Base-by-base conservation (phyloP, 2,329 filamentous ascomycete species). In the Scorias spongiosa region DNA sequence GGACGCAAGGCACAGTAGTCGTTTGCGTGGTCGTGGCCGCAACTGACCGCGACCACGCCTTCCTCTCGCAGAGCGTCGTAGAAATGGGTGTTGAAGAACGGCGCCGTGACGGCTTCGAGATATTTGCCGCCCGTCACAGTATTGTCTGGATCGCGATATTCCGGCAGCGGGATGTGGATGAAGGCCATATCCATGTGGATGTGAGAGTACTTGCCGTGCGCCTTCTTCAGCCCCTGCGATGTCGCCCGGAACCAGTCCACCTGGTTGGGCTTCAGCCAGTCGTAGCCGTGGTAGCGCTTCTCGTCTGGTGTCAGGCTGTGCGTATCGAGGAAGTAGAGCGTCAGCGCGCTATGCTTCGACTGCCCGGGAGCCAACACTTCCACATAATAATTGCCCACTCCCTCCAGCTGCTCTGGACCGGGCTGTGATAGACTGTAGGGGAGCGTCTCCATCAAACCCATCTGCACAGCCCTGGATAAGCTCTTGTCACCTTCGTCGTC, bases 161-260 rank as follows among this genome's bases (percentile, higher is more conserved):
- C 91, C 0, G 91, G 88, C 2, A 98, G 68, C 0, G 91, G 91
- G 44, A 98, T 98, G 60, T 98, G 91, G 49, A 98, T 93, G 59
- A 98, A 98, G 0, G 91, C 86, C 62, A 96, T 76, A 58, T 98
- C 84, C 75, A 98, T 84, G 60, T 96, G 91, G 42, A 87, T 82
- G 57, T 91, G 84, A 0, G 83, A 85, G 63, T 95, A 98, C 54
- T 86, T 88, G 47, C 77, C 76, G 40, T 64, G 52, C 11, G 62
- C 60, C 55, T 80, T 78, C 64, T 85, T 85, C 40, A 95, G 66
- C 10, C 76, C 66, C 45, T 80, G 70, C 1, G 84, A 80, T 1
- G 84, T 93, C 49, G 76, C 74, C 52, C 78, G 80, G 69, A 98
- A 98, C 91, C 91, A 98, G 44, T 84, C 78, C 46, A 95, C 94